Conservation (phyloP, 1,284 basidiomycete species). For the Rhodotorula sp. region DNA sequence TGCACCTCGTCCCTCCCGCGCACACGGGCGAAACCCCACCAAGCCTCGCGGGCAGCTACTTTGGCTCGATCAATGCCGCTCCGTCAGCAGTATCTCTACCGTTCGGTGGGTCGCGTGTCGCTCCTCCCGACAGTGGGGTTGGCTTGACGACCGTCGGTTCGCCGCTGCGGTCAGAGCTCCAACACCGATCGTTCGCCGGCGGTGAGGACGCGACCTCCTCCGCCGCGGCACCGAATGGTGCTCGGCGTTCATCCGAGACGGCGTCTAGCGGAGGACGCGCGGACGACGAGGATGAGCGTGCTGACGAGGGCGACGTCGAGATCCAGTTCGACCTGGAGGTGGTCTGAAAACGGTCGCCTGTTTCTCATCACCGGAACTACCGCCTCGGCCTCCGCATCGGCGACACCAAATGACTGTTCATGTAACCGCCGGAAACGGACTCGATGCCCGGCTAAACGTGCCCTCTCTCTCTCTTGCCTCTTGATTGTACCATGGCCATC, state of each 20-base stretch:
- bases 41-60: neutral
- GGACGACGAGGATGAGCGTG: conserved; percentile 10
- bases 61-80: neutral
- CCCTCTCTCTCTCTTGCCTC: too few species aligned
- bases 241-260: neutral
- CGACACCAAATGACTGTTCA: too few species aligned
- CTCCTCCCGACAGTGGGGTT: neutral
- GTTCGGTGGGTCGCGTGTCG: neutral
- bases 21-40: conserved; percentile 40
- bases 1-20: conserved; percentile 32
- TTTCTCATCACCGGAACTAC: neutral
- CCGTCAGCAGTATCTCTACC: neutral
- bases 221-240: neutral
- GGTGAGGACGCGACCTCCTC: neutral
- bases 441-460: too few species aligned
- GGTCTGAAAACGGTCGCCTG: neutral
- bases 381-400: too few species aligned
- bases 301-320: conserved; percentile 16
- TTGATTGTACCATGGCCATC: too few species aligned
- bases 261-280: neutral
- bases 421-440: too few species aligned
- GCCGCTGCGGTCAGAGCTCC: conserved; percentile 4
- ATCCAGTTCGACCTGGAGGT: conserved; percentile 37
- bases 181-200: neutral
- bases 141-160: neutral